Conservation (phyloP, 1,284 basidiomycete species). For the Schizophyllum commune region DNA sequence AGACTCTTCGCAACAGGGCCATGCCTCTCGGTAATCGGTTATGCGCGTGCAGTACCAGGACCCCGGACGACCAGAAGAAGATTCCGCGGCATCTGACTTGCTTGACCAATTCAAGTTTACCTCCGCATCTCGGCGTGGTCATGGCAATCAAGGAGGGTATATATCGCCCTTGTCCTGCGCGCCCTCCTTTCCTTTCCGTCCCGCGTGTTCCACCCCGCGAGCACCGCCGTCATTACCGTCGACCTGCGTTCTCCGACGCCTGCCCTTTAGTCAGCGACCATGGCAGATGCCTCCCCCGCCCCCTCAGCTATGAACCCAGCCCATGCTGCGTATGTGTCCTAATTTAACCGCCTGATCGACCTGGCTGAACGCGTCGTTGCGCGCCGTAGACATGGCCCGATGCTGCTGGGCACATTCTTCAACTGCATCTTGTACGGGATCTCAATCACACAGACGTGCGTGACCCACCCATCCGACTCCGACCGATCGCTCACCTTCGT, state of each 20-base stretch:
- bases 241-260: neutral
- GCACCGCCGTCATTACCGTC: neutral
- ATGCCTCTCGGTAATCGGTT: too few species aligned
- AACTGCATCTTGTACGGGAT: neutral
- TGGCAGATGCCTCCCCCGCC: neutral
- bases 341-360: neutral
- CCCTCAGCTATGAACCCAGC: neutral
- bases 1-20: too few species aligned
- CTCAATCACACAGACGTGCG: neutral
- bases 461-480: neutral
- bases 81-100: neutral
- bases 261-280: neutral
- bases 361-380: neutral
- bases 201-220: neutral
- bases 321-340: neutral
- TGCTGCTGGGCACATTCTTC: neutral
- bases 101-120: neutral
- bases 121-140: neutral
- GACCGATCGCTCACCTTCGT: neutral
- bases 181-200: neutral
- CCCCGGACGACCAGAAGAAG: neutral
- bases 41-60: neutral
- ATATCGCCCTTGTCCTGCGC: neutral
- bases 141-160: neutral
- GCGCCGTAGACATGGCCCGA: neutral